Conservation (phyloP, 768 basidiomycete genomes). For the Clitopilus hobsonii region DNA sequence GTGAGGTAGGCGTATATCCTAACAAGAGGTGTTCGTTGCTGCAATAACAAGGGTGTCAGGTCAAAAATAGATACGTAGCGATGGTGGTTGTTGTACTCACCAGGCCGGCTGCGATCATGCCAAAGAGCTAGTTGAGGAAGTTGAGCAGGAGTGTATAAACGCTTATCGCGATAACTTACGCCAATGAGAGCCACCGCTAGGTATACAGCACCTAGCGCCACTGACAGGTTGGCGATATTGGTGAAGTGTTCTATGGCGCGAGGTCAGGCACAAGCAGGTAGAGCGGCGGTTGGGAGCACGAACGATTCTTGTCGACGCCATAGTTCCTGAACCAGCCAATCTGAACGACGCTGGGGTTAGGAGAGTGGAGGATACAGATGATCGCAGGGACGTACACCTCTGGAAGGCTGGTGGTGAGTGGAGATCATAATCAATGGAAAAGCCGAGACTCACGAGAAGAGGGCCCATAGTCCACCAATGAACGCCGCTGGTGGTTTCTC, state of each 20-base stretch:
- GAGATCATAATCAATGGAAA: neutral
- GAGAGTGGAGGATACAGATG: neutral
- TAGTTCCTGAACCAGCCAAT: conserved; percentile 60
- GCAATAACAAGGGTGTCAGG: neutral
- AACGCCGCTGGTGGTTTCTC: conserved; percentile 40
- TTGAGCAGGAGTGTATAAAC: neutral
- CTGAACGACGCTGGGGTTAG: too few species aligned
- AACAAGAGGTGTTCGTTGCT: conserved; percentile 55
- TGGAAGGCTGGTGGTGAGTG: conserved; percentile 10
- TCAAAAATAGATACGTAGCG: neutral
- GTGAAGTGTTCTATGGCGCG: conserved; percentile 32
- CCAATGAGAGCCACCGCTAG: conserved; percentile 47
- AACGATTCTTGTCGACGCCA: conserved; percentile 42
- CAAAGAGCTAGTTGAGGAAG: conserved; percentile 31
- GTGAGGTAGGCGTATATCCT: conserved; percentile 54
- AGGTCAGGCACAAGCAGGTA: neutral
- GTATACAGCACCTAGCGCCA: conserved; percentile 59
- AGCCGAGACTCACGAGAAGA: conserved; percentile 52
- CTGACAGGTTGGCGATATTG: conserved; percentile 48
- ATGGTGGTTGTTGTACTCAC: neutral
- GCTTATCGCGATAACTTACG: conserved; percentile 13
- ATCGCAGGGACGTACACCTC: conserved; percentile 23
- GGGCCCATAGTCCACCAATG: conserved; percentile 52
- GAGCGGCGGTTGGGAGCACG: conserved; percentile 15
- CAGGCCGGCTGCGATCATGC: conserved; percentile 39